These are phyloP conservation scores for Arbutus unedo DNA, from an alignment of 148 eudicot genomes.

Conservation along the genomic window DNA sequence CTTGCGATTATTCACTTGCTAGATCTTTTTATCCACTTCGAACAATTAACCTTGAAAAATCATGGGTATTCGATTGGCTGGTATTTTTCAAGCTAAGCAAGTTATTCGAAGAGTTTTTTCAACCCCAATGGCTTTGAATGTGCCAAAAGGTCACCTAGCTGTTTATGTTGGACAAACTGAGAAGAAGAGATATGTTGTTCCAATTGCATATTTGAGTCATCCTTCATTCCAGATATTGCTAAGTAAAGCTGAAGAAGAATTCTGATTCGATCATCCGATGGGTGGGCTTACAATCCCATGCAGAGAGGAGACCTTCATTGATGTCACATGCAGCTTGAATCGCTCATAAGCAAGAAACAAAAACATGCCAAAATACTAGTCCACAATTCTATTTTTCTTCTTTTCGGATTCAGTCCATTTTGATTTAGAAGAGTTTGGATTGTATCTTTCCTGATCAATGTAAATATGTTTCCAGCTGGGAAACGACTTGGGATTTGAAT, in stretches of 20 bases:
- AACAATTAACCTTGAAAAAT: neutral
- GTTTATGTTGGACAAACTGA: conserved; percentile 43
- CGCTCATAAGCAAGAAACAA: neutral
- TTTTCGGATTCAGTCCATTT: neutral
- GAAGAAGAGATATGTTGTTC: conserved; percentile 22
- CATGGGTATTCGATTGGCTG: conserved; percentile 17
- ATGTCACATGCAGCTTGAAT: neutral
- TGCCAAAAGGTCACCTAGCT: conserved; percentile 58
- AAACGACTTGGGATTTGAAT: neutral
- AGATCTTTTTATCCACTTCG: neutral
- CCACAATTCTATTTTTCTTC: neutral
- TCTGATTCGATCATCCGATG: conserved; percentile 46
- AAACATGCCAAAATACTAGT: neutral
- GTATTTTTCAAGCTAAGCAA: conserved; percentile 10
- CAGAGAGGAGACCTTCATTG: conserved; percentile 13
- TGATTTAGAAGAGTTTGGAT: neutral
- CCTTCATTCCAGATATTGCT: conserved; percentile 21
- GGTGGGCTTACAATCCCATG: conserved; percentile 40
- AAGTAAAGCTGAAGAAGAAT: conserved; percentile 42
- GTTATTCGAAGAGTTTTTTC: neutral
- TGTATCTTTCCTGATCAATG: neutral
- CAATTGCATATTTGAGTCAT: conserved; percentile 24
- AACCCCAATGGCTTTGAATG: neutral
- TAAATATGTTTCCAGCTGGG: neutral
- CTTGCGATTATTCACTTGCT: neutral